Conservation (phyloP, 1,139 yeast species). For the Fermentozyma sake region DNA sequence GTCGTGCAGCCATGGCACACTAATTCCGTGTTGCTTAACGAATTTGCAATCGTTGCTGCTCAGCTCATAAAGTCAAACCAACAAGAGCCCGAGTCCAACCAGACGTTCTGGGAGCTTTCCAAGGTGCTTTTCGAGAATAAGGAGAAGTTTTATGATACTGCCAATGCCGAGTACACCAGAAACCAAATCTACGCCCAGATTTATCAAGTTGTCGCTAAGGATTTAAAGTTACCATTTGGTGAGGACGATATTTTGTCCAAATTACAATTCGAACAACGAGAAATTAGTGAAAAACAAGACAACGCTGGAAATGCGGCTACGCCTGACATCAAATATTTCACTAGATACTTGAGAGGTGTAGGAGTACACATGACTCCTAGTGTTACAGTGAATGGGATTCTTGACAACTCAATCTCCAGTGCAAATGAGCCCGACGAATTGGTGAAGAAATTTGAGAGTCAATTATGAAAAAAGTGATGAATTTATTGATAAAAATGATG, state of each 20-base stretch:
- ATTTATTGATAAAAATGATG: background rate
- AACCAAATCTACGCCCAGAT: conserved; percentile 53
- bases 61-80: conserved; percentile 43
- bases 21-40: conserved; percentile 61
- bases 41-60: conserved; percentile 69
- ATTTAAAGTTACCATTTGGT: conserved; percentile 30
- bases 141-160: conserved; percentile 57
- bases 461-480: conserved; percentile 3
- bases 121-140: conserved; percentile 51
- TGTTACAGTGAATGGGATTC: conserved; percentile 65
- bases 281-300: conserved; percentile 22
- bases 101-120: conserved; percentile 60
- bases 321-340: conserved; percentile 66
- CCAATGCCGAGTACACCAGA: conserved; percentile 51
- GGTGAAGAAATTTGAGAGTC: conserved; percentile 23
- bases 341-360: conserved; percentile 67
- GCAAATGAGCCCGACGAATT: conserved; percentile 33
- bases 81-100: conserved; percentile 18
- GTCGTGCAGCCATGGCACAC: conserved; percentile 90
- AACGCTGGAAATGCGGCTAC: conserved; percentile 61
- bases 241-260: conserved; percentile 32
- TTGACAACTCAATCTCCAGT: conserved; percentile 33
- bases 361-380: conserved; percentile 89
- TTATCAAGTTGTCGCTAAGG: conserved; percentile 44
- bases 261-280: conserved; percentile 20